A percentile compares a stretch with the other conserved stretches of the same genome.
phyloP scores from a whole-genome alignment of 768 basidiomycete species.

The Agaricus blazei region DNA sequence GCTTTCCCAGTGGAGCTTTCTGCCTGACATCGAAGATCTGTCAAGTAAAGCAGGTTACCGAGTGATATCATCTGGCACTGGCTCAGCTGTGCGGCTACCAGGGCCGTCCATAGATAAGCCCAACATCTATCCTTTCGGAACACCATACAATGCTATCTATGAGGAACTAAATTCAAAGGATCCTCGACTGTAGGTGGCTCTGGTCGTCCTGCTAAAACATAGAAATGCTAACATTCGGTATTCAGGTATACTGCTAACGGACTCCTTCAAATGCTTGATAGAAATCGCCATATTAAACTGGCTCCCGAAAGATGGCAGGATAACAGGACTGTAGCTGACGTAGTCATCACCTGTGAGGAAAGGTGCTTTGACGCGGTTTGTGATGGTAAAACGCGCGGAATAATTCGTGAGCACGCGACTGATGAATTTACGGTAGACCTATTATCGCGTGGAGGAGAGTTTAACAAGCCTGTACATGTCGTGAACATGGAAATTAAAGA shows the following conservation, averaged over 20 bases:
- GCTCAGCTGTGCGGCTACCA: constrained; percentile 93
- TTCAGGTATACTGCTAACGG: constrained; percentile 90
- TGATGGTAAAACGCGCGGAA: constrained; percentile 63
- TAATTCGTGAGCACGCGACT: not conserved
- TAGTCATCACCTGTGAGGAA: constrained; percentile 99
- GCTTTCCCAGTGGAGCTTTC: constrained; percentile 6
- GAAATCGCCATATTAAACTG: constrained; percentile 85
- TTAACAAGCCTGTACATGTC: constrained; percentile 90
- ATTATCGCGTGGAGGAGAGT: constrained; percentile 81
- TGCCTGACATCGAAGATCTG: constrained; percentile 2
- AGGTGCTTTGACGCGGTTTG: constrained; percentile 98
- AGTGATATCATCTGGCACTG: constrained; percentile 93
- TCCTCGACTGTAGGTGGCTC: constrained; percentile 61
- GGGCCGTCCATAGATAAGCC: constrained; percentile 97
- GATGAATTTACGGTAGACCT: constrained; percentile 50
- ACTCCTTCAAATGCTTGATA: constrained; percentile 91
- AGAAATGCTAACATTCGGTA: constrained; percentile 1
- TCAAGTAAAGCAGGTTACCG: constrained; percentile 83
- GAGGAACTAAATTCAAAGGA: constrained; percentile 86
- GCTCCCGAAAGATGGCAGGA: constrained; percentile 99
- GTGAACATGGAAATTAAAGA: constrained; percentile 99
- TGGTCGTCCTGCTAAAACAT: not conserved
- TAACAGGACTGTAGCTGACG: constrained; percentile 79
- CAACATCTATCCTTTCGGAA: constrained; percentile 95
- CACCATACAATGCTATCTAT: constrained; percentile 94